Evolutionary conservation across 371 early-diverging fungal species (phyloP).

Genomic region (Rhizomucor miehei): DNA sequence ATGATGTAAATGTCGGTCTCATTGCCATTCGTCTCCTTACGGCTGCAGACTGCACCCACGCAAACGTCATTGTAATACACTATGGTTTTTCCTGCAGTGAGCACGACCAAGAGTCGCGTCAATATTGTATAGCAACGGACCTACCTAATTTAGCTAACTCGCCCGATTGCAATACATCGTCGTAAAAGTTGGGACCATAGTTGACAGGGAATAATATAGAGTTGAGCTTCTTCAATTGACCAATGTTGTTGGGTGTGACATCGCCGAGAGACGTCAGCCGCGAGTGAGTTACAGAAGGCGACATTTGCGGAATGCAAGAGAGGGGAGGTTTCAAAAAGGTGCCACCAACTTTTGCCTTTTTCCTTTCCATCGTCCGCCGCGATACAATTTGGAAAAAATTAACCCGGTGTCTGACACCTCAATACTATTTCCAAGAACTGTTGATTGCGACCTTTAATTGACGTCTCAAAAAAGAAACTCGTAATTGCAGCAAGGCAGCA

Average conservation of each 20-base stretch:
- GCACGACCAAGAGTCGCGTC: background rate
- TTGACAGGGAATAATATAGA: slow-evolving; percentile 81
- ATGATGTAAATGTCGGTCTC: slow-evolving; percentile 78
- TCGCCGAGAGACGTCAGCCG: slow-evolving; percentile 58
- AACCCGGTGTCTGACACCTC: no score
- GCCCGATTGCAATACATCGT: slow-evolving; percentile 64
- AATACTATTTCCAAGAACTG: no score
- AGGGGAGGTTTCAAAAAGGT: no score
- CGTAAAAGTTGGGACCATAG: slow-evolving; percentile 83
- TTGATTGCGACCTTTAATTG: no score
- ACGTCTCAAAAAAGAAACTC: no score
- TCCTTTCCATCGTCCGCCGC: no score
- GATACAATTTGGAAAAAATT: no score
- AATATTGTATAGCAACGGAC: background rate
- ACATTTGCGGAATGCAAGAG: no score
- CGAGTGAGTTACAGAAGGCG: slow-evolving; percentile 17
- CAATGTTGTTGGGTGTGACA: slow-evolving; percentile 68
- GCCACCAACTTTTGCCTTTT: no score
- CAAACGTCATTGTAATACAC: slow-evolving; percentile 74
- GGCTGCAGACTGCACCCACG: slow-evolving; percentile 90
- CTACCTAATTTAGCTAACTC: slow-evolving; percentile 75
- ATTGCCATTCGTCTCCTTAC: slow-evolving; percentile 53
- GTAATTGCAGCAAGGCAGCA: no score
- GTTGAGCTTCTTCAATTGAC: slow-evolving; percentile 76
- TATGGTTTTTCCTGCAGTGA: slow-evolving; percentile 14